These are phyloP conservation scores for Cystobasidium pallidum DNA, from an alignment of 1,284 basidiomycete species.

Conservation along the genomic window DNA sequence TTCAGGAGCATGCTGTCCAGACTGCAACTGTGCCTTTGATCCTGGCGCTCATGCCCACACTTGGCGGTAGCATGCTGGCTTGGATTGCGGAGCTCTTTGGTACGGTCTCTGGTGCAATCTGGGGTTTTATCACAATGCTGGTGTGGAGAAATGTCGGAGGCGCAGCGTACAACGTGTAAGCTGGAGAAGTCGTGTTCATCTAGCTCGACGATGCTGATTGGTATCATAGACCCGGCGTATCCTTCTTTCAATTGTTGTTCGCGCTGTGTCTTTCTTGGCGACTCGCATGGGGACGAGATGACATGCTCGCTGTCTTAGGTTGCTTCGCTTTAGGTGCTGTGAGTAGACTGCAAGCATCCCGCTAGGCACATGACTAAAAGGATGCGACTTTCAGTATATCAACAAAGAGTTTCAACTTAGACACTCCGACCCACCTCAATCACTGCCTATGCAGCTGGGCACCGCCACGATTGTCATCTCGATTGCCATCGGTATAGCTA, in stretches of 20 bases:
- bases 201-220: too few species aligned
- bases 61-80: conserved; percentile 21
- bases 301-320: conserved; percentile 34
- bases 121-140: conserved; percentile 29
- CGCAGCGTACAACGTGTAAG: conserved; percentile 19
- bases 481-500: conserved; percentile 33
- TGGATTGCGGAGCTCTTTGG: conserved; percentile 37
- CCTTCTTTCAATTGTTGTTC: conserved; percentile 26
- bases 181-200: background rate
- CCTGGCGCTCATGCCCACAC: conserved; percentile 28
- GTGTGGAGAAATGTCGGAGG: conserved; percentile 33
- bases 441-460: conserved; percentile 14
- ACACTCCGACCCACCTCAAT: conserved; percentile 15
- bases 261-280: conserved; percentile 11
- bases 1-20: conserved; percentile 19
- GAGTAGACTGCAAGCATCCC: background rate
- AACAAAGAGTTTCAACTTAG: conserved; percentile 38
- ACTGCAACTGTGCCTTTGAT: conserved; percentile 30
- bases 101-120: conserved; percentile 22
- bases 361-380: background rate
- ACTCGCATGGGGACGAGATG: conserved; percentile 28
- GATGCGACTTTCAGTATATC: conserved; percentile 3
- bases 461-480: conserved; percentile 11
- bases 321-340: conserved; percentile 33
- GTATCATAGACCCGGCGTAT: conserved; percentile 22